Evolutionary conservation across 1,284 basidiomycete genomes (phyloP).

Genomic region (Ceratobasidium sp.): DNA sequence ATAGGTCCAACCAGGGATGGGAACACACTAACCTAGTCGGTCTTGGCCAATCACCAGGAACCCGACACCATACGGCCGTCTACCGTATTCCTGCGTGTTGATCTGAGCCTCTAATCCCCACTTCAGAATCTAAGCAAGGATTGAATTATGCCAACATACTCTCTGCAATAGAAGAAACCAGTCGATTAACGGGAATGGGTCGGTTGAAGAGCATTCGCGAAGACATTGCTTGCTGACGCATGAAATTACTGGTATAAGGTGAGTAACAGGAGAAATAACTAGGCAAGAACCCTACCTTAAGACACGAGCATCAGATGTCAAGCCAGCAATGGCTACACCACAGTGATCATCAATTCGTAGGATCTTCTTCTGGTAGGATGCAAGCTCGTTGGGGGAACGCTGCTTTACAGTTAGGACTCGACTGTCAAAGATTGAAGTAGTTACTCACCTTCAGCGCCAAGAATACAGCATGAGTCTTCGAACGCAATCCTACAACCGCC

Average conservation of each 20-base stretch:
- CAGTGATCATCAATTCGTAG: conserved; percentile 99
- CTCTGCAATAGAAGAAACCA: conserved; percentile 93
- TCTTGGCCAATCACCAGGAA: conserved; percentile 98
- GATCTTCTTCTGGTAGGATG: conserved; percentile 99
- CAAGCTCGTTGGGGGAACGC: conserved; percentile 98
- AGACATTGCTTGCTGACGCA: conserved; percentile 98
- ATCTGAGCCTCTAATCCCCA: conserved; percentile 84
- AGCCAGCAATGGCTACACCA: conserved; percentile 96
- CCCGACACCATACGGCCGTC: conserved; percentile 96
- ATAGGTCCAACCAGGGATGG: not conserved
- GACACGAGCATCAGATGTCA: conserved; percentile 97
- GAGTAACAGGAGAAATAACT: conserved; percentile 1
- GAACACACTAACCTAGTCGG: conserved; percentile 52
- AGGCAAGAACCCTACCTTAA: conserved; percentile 65
- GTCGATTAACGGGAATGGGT: conserved; percentile 89
- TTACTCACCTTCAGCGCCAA: conserved; percentile 82
- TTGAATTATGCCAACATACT: conserved; percentile 61
- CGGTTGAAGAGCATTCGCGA: conserved; percentile 94
- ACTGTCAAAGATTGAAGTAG: not conserved
- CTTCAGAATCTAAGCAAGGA: conserved; percentile 15
- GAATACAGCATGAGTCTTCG: conserved; percentile 92
- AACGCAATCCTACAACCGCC: conserved; percentile 93
- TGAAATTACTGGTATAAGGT: conserved; percentile 78
- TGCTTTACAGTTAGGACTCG: conserved; percentile 50
- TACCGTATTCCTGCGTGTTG: conserved; percentile 98